Conservation (phyloP, 2,329 filamentous ascomycete species). For the Colletotrichum zoysiae region DNA sequence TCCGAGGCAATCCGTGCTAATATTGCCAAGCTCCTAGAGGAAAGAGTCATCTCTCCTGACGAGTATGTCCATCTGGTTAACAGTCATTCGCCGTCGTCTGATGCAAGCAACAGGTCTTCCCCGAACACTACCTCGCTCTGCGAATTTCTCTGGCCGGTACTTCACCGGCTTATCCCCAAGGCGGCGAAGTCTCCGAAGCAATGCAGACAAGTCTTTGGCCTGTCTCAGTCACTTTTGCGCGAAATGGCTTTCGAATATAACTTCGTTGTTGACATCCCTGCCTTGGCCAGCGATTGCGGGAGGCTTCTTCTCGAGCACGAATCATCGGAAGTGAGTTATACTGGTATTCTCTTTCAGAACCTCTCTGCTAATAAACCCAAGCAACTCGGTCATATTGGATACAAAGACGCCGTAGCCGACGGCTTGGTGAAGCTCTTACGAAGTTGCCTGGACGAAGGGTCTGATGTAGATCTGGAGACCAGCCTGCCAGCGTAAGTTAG, state of each 20-base stretch:
- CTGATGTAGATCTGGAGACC: slow-evolving; percentile 10
- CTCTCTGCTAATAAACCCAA: slow-evolving; percentile 42
- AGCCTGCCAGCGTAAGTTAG: slow-evolving; percentile 47
- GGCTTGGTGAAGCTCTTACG: slow-evolving; percentile 53
- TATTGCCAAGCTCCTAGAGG: slow-evolving; percentile 51
- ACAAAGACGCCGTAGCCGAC: slow-evolving; percentile 49
- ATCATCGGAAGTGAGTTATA: slow-evolving; percentile 54
- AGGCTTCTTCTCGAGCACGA: slow-evolving; percentile 54
- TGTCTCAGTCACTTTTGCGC: slow-evolving; percentile 57
- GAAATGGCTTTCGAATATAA: slow-evolving; percentile 46
- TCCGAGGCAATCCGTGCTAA: slow-evolving; percentile 53
- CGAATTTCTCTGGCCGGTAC: slow-evolving; percentile 62
- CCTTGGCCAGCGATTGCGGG: slow-evolving; percentile 48
- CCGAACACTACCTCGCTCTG: slow-evolving; percentile 55
- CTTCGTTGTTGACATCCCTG: slow-evolving; percentile 43
- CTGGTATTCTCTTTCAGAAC: neutral
- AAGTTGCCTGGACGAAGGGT: slow-evolving; percentile 45
- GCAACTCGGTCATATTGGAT: slow-evolving; percentile 48
- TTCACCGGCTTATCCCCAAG: slow-evolving; percentile 53
- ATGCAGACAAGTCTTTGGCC: slow-evolving; percentile 60
- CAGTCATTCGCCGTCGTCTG: slow-evolving; percentile 26
- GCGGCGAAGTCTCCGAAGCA: slow-evolving; percentile 50
- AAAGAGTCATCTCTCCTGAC: slow-evolving; percentile 44
- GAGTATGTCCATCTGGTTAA: slow-evolving; percentile 33
- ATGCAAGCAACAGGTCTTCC: slow-evolving; percentile 43